Conservation (phyloP, 805 yeast genomes). For the Wickerhamomyces silvicola region DNA sequence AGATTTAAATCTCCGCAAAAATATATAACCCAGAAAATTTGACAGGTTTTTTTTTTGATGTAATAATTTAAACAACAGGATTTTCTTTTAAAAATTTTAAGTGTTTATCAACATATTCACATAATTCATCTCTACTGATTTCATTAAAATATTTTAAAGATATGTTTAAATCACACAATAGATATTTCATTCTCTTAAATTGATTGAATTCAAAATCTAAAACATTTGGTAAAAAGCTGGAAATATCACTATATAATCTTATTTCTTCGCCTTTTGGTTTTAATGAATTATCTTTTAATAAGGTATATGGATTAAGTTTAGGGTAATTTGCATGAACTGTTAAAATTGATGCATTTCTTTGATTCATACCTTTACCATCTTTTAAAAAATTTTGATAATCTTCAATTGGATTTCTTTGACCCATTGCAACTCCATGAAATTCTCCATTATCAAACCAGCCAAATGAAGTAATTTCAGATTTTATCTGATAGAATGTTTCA, state of each 20-base stretch:
- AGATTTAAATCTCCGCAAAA: too few relatives aligned
- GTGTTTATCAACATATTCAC: conserved; percentile 42
- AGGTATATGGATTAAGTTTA: conserved; percentile 28
- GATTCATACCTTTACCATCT: background rate
- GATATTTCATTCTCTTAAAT: conserved; percentile 48
- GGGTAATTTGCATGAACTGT: conserved; percentile 33
- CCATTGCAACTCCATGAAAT: conserved; percentile 70
- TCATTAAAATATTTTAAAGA: conserved; percentile 38
- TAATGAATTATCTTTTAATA: conserved; percentile 6
- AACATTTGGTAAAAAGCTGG: conserved; percentile 22
- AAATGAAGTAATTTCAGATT: conserved; percentile 19
- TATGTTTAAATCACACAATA: conserved; percentile 44
- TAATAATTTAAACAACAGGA: too few relatives aligned
- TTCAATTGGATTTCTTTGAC: conserved; percentile 62
- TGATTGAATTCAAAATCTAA: conserved; percentile 48
- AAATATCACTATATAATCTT: conserved; percentile 21
- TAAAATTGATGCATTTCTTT: conserved; percentile 18
- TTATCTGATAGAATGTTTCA: conserved; percentile 47
- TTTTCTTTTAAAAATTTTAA: conserved; percentile 30
- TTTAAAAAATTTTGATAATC: conserved; percentile 34
- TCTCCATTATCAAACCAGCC: conserved; percentile 27
- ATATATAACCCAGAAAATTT: too few relatives aligned
- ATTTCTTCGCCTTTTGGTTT: conserved; percentile 15
- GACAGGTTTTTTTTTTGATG: too few relatives aligned
- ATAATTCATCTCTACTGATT: conserved; percentile 36